A percentile compares a stretch with the other conserved stretches of the same genome.
phyloP scores from a whole-genome alignment of 805 yeast species.

The Candida silvicultrix region DNA sequence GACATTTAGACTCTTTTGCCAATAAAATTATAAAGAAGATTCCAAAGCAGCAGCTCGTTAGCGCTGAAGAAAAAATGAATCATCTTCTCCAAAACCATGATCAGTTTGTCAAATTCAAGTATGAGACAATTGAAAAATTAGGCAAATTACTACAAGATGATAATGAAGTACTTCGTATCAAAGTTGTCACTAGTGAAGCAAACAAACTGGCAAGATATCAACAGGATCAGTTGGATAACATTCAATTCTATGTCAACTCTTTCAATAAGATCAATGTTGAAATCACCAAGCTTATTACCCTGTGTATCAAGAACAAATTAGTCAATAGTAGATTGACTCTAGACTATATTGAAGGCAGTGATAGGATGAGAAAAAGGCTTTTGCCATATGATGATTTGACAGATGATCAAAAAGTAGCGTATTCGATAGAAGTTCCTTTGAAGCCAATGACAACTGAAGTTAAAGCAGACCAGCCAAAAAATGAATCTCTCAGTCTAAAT shows the following conservation, averaged over 20 bases:
- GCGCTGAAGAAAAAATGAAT: conserved; percentile 10
- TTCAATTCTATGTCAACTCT: conserved; percentile 37
- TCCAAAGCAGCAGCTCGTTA: conserved; percentile 9
- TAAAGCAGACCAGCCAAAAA: conserved; percentile 9
- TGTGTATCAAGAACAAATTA: conserved; percentile 13
- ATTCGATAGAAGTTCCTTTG: conserved; percentile 34
- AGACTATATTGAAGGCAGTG: conserved; percentile 65
- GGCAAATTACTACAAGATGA: conserved; percentile 10
- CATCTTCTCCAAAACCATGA: conserved; percentile 13
- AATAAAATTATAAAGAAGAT: conserved; percentile 19
- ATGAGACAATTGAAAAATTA: conserved; percentile 17
- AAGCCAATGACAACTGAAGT: conserved; percentile 11
- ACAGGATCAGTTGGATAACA: conserved; percentile 64
- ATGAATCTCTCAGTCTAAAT: conserved; percentile 20
- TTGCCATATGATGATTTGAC: conserved; percentile 45
- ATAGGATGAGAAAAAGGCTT: conserved; percentile 59
- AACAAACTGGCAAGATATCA: conserved; percentile 43
- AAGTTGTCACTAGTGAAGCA: conserved; percentile 32
- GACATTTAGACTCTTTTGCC: conserved; percentile 18
- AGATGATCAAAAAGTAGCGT: conserved; percentile 37
- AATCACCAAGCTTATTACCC: conserved; percentile 27
- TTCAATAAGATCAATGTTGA: conserved; percentile 44
- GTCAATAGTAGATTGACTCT: conserved; percentile 35
- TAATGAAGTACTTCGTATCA: conserved; percentile 15
- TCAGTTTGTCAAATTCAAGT: conserved; percentile 14